Conservation (phyloP, 495 filamentous ascomycete species). For the Talaromyces adpressus region DNA sequence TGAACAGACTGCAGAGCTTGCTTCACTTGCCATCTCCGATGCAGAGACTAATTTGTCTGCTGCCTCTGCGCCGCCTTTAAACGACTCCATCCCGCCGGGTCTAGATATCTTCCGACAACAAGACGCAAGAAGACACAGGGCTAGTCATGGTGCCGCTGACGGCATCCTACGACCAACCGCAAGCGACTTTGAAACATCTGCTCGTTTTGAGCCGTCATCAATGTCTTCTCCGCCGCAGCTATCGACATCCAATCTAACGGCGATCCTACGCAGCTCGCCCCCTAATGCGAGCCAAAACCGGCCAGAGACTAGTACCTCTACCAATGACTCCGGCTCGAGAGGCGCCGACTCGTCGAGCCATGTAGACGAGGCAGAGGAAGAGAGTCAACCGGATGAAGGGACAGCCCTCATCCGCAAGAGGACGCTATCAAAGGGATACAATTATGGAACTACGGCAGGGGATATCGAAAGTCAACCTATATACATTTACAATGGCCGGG, state of each 20-base stretch:
- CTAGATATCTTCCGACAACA: slow-evolving; percentile 27
- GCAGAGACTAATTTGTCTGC: slow-evolving; percentile 21
- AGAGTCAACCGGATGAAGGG: slow-evolving; percentile 25
- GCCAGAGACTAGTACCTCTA: slow-evolving; percentile 12
- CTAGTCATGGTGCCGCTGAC: not conserved
- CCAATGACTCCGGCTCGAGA: slow-evolving; percentile 10
- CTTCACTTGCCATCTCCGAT: slow-evolving; percentile 69
- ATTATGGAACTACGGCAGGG: slow-evolving; percentile 23
- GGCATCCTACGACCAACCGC: not conserved
- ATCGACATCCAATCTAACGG: not conserved
- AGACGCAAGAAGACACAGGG: slow-evolving; percentile 3
- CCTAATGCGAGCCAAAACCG: not conserved
- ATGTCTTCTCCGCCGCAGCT: not conserved
- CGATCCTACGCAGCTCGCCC: not conserved
- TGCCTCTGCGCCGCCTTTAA: slow-evolving; percentile 18
- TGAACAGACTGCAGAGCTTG: slow-evolving; percentile 86
- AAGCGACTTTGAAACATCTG: not conserved
- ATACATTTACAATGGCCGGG: not conserved
- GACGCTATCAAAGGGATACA: slow-evolving; percentile 15
- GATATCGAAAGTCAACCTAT: slow-evolving; percentile 33
- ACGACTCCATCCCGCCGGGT: slow-evolving; percentile 23
- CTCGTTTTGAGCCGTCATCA: not conserved
- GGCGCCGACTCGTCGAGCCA: slow-evolving; percentile 8
- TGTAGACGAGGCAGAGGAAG: slow-evolving; percentile 4
- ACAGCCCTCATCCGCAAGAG: slow-evolving; percentile 37